These are phyloP conservation scores for Umbelopsis sp. DNA, from an alignment of 192 early-diverging fungal species.

Conservation along the genomic window DNA sequence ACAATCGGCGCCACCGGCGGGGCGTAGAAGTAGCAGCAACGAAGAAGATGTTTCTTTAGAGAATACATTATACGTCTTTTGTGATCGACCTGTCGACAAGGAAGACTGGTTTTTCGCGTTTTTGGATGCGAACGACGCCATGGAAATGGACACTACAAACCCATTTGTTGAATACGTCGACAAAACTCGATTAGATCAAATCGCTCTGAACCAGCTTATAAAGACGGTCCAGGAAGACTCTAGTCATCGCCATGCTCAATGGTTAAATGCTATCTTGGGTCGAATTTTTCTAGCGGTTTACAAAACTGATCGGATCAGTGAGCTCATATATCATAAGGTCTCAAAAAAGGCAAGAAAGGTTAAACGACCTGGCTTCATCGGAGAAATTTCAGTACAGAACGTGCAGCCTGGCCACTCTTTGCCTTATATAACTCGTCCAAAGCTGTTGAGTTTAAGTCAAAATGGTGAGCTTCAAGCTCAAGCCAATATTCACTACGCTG, in stretches of 20 bases:
- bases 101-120: conserved; percentile 91
- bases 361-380: conserved; percentile 70
- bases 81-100: conserved; percentile 71
- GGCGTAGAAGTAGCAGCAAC: conserved; percentile 28
- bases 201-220: conserved; percentile 44
- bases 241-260: conserved; percentile 55
- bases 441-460: conserved; percentile 69
- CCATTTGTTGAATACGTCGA: conserved; percentile 22
- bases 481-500: conserved; percentile 76
- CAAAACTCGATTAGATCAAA: conserved; percentile 45
- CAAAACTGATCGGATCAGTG: conserved; percentile 61
- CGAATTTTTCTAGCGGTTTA: conserved; percentile 75
- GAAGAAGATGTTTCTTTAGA: conserved; percentile 50
- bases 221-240: conserved; percentile 58
- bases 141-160: conserved; percentile 55
- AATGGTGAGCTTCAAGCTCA: conserved; percentile 76
- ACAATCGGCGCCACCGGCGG: conserved; percentile 51
- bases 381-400: conserved; percentile 77
- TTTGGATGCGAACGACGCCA: conserved; percentile 62
- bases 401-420: conserved; percentile 78
- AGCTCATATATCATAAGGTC: conserved; percentile 64
- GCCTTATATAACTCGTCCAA: conserved; percentile 77
- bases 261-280: conserved; percentile 88
- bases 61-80: conserved; percentile 69
- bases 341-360: conserved; percentile 64